Evolutionary conservation across 495 filamentous ascomycete species (phyloP), one percentile per base, ranked within the genome.

Genomic region (Penicillium herquei): DNA sequence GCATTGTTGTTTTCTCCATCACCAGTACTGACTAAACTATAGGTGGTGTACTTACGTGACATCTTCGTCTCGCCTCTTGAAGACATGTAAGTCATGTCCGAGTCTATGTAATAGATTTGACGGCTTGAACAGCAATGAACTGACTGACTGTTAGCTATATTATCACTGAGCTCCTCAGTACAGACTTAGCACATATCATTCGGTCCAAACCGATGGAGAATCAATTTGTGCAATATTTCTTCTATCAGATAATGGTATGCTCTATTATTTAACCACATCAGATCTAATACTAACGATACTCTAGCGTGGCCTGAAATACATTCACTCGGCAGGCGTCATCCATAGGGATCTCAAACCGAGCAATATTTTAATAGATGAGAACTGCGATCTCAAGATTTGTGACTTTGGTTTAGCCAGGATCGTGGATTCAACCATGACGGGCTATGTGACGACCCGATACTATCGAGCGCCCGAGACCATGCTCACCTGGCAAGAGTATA

Each of bases 331-430:
- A 3, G 52, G 52, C 7, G 44, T 55, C 0, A 21, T 55, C 1
- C 52, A 55, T 41, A 43, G 52, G 1, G 52, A 48, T 41, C 21
- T 55, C 3, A 54, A 54, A 34, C 51, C 51, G 1, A 39, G 51
- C 40, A 54, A 54, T 39, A 54, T 54, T 17, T 33, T 54, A 26
- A 11, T 54, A 26, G 35, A 54, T 39, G 51, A 54, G 6, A 54
- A 54, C 33, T 54, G 51, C 21, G 51, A 54, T 17, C 41, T 54
- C 11, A 54, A 54, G 32, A 54, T 54, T 13, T 54, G 51, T 37
- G 51, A 54, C 30, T 54, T 54, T 31, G 51, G 51, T 2, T 35
- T 46, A 3, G 51, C 51, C 11, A 41, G 51, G 11, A 41, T n/a
- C 11, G 16, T 26, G 4, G 33, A 55, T 5, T 14, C 21, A 4